Base-by-base conservation (phyloP, 2,329 filamentous ascomycete genomes). In the Cordyceps cicadae region DNA sequence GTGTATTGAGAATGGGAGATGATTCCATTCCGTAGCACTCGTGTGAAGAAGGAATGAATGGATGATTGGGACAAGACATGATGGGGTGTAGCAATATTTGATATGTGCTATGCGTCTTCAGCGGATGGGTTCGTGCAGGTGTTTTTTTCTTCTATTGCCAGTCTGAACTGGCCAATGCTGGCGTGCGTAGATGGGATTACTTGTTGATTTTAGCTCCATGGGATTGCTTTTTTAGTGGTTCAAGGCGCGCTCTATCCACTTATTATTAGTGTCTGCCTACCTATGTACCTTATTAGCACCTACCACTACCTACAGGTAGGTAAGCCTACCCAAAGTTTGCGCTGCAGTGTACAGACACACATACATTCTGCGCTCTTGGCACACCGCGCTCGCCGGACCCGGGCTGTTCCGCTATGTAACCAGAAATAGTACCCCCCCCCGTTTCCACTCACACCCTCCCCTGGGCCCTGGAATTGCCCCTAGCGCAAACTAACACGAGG, bases 401-500 rank as follows among this genome's bases (percentile, higher is more conserved):
- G 50, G 57, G 57, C 57, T 48, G 24, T 45, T 49, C 56, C 56
- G 37, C 34, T 17, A 51, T 32, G 34, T 29, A 29, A 29, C 29
- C 48, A 41, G 43, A 17, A 32, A 39, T n/a, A 46, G 24, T 24
- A 24, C 24, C 49, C 15, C 57, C 41, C 57, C 45, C 45, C 12
- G 19, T 48, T 26, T 48, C 57, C 15, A n/a, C 24, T 26, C 14
- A 12, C 17, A 46, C 43, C 43, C 43, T 12, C 50, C 50, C 50
- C 49, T n/a, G 2, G 14, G n/a, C n/a, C 43, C 43, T n/a, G 15
- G 15, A 4, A 43, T 34, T 11, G 26, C 48, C 39, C 29, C 29
- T 54, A 59, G 57, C 39, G 46, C 29, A 24, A 26, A 50, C 57
- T 59, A 59, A 59, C 57, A 59, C 57, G 57, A 59, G 57, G 26